Evolutionary conservation across 768 basidiomycete genomes (phyloP), one percentile per base, ranked within the genome.

Genomic region (Trametes punicea): DNA sequence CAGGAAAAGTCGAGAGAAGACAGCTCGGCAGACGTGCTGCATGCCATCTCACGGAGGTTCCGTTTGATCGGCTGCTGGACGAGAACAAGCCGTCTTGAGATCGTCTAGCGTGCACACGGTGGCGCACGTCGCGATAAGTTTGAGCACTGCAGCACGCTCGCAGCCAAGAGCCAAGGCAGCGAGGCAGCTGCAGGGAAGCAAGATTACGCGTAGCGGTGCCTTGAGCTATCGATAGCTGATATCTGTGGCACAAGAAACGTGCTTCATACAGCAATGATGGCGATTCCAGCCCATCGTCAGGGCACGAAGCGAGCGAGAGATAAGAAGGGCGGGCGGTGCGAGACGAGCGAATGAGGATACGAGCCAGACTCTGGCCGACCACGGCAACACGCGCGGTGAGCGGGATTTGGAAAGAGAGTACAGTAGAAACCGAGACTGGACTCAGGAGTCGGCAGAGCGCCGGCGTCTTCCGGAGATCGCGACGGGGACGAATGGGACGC

Each of bases 181-280:
- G 34, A 36, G 34, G 13, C 34, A 8, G 34, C 34, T 36, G 15
- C 34, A 36, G 34, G 34, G 34, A 36, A 36, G 34, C 34, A 30
- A n/a, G 40, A 4, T 51, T 38, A 3, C 15, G 27, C 5, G 27
- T 3, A 2, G 33, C 26, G 18, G 50, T 57, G 30, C 50, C 50
- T 57, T 50, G 21, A 18, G 50, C 44, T 47, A 48, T 47, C 51
- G 51, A 47, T 47, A 48, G 36, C 16, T 13, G 40, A 20, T 34
- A 49, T 20, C 21, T 42, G 23, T 25, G 21, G 18, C 25, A 10
- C 11, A 11, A 39, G 34, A 6, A 23, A n/a, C n/a, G 27, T 30
- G 26, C 9, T 13, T 46, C 25, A 18, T 15, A 18, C 4, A 13
- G 13, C 29, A 33, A 30, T 46, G 31, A 26, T 36, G 34, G 15